Conservation (phyloP, 225 moss, liverwort and hornwort species). For the Thuidium tamariscinum region DNA sequence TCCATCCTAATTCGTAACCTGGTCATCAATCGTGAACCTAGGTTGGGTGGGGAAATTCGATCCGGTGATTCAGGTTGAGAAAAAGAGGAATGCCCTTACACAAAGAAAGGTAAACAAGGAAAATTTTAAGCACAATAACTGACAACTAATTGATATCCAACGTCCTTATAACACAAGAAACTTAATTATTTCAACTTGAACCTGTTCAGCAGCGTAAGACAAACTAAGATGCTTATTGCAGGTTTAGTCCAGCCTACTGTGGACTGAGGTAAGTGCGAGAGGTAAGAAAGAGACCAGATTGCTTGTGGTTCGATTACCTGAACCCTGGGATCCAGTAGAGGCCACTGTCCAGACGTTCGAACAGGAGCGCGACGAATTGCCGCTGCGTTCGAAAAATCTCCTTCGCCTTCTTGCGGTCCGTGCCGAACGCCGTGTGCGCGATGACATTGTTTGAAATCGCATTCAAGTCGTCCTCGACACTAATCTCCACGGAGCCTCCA, state of each 20-base stretch:
- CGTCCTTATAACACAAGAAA: no score
- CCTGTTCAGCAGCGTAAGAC: not conserved
- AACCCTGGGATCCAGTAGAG: conserved; percentile 35
- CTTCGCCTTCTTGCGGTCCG: conserved; percentile 23
- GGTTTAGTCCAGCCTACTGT: no score
- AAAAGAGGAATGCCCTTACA: not conserved
- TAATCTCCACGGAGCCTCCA: conserved; percentile 14
- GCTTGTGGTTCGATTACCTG: not conserved
- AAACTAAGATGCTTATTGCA: not conserved
- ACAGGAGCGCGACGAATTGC: conserved; percentile 6
- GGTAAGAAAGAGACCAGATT: not conserved
- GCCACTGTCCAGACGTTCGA: conserved; percentile 1
- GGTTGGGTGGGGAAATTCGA: not conserved
- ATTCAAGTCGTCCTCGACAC: conserved; percentile 21
- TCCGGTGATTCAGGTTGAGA: not conserved
- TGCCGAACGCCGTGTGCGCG: conserved; percentile 19
- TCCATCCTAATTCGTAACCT: not conserved
- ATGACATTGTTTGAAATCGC: conserved; percentile 21
- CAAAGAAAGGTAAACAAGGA: no score
- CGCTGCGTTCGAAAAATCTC: conserved; percentile 19
- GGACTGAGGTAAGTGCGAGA: not conserved
- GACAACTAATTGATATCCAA: not conserved
- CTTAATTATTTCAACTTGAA: no score
- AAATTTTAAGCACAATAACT: not conserved
- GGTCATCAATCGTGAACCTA: not conserved